Evolutionary conservation across 768 basidiomycete species (phyloP).

Genomic region (Serendipita sp.): DNA sequence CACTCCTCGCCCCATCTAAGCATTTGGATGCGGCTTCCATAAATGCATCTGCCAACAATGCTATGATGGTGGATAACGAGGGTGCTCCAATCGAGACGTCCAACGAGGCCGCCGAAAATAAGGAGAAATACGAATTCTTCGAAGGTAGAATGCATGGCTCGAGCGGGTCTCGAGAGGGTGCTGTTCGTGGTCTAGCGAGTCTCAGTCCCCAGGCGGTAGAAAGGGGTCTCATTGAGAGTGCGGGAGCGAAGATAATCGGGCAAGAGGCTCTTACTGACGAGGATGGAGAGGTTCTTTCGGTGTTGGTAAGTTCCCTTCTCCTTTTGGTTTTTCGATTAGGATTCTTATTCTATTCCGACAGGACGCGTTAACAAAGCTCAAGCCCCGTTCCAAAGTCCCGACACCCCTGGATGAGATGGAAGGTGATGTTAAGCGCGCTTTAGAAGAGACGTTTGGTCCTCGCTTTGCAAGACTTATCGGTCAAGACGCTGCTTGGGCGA

Average conservation of each 20-base stretch:
- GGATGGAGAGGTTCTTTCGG: slow-evolving; percentile 35
- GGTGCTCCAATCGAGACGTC: slow-evolving; percentile 5
- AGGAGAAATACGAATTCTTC: slow-evolving; percentile 14
- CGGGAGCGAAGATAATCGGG: slow-evolving; percentile 59
- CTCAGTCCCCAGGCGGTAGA: slow-evolving; percentile 74
- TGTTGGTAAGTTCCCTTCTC: slow-evolving; percentile 32
- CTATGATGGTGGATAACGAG: slow-evolving; percentile 9
- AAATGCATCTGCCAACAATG: background rate
- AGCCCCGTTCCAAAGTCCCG: background rate
- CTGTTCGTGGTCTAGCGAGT: slow-evolving; percentile 70
- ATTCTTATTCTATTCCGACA: background rate
- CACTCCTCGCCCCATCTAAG: slow-evolving; percentile 56
- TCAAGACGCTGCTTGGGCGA: background rate
- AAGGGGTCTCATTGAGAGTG: slow-evolving; percentile 66
- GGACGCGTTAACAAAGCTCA: background rate
- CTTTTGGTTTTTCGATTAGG: background rate
- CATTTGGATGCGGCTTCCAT: slow-evolving; percentile 16
- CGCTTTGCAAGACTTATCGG: background rate
- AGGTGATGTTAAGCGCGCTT: background rate
- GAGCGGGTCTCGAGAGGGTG: slow-evolving; percentile 73
- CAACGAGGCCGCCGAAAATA: slow-evolving; percentile 7
- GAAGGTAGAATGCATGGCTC: slow-evolving; percentile 16
- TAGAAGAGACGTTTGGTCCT: background rate
- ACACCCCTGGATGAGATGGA: background rate
- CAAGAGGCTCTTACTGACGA: slow-evolving; percentile 23